Evolutionary conservation across 768 basidiomycete species (phyloP).

Genomic region (Fomitopsis serialis): DNA sequence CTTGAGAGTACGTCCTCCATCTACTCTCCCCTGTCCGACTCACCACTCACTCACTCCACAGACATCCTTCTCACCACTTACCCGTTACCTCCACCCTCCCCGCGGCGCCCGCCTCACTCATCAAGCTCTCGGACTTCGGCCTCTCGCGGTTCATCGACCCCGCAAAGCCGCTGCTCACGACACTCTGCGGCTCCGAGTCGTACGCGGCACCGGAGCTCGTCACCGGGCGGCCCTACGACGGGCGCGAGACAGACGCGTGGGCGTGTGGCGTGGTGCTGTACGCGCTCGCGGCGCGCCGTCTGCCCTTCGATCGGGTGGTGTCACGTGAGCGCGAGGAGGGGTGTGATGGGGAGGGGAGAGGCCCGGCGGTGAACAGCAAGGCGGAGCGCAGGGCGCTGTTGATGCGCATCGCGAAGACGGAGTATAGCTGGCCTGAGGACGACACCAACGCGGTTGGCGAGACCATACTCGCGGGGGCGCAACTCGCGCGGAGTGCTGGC

Average conservation of each 20-base stretch:
- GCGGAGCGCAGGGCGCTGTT: slow-evolving; percentile 49
- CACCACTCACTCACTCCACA: slow-evolving; percentile 21
- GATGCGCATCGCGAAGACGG: slow-evolving; percentile 75
- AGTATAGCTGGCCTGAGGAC: slow-evolving; percentile 64
- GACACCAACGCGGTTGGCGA: neutral
- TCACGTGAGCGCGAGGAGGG: slow-evolving; percentile 33
- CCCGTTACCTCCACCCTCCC: slow-evolving; percentile 30
- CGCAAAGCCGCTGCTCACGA: slow-evolving; percentile 54
- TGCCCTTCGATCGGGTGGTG: slow-evolving; percentile 60
- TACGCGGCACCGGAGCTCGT: slow-evolving; percentile 65
- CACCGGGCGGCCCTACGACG: slow-evolving; percentile 61
- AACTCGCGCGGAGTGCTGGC: slow-evolving; percentile 36
- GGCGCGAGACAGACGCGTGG: slow-evolving; percentile 83
- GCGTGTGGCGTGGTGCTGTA: slow-evolving; percentile 86
- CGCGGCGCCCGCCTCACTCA: slow-evolving; percentile 45
- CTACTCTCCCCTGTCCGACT: neutral
- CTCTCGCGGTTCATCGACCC: slow-evolving; percentile 81
- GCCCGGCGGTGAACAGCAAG: slow-evolving; percentile 16
- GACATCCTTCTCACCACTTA: slow-evolving; percentile 72
- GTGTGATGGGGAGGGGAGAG: slow-evolving; percentile 24
- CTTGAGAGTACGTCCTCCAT: slow-evolving; percentile 52
- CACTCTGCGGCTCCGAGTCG: slow-evolving; percentile 83
- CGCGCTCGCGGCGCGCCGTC: slow-evolving; percentile 59
- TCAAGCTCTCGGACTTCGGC: slow-evolving; percentile 88
- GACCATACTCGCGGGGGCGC: slow-evolving; percentile 20